phyloP scores from a whole-genome alignment of 2,329 filamentous ascomycete genomes.

The Fusarium sp. region DNA sequence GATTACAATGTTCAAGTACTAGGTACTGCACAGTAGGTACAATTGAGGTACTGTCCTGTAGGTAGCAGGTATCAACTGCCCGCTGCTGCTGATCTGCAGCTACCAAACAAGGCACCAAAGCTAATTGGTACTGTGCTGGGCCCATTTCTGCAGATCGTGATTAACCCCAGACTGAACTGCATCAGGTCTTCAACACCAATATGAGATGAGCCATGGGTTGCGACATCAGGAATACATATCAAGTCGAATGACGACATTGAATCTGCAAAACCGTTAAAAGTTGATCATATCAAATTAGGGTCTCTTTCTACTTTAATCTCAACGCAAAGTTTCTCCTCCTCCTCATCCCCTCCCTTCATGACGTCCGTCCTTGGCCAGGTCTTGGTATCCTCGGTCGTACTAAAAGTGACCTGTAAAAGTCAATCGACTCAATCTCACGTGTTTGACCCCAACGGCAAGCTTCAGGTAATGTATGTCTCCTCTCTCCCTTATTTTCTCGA shows the following conservation, averaged over 20 bases:
- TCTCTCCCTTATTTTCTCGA: constrained; percentile 13
- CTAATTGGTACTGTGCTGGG: constrained; percentile 20
- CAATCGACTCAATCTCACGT: constrained; percentile 28
- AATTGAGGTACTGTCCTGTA: background rate
- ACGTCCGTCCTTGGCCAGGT: constrained; percentile 5
- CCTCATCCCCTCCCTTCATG: constrained; percentile 10
- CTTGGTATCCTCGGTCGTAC: constrained; percentile 3
- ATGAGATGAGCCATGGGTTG: background rate
- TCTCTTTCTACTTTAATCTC: background rate
- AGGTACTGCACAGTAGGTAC: background rate
- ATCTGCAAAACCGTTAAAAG: background rate
- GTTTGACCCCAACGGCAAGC: constrained; percentile 28
- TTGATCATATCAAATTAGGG: background rate
- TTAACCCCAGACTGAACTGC: constrained; percentile 19
- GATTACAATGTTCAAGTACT: background rate
- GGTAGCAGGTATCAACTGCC: background rate
- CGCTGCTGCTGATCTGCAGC: constrained; percentile 13
- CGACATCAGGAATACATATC: background rate
- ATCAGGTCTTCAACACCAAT: constrained; percentile 13
- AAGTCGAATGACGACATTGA: background rate
- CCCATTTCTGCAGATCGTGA: constrained; percentile 28
- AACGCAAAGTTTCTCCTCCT: background rate
- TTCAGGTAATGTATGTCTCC: background rate
- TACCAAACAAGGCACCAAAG: constrained; percentile 24
- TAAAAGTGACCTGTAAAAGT: constrained; percentile 13